phyloP scores from a whole-genome alignment of 148 eudicot species.

The Suaeda aralocaspica region DNA sequence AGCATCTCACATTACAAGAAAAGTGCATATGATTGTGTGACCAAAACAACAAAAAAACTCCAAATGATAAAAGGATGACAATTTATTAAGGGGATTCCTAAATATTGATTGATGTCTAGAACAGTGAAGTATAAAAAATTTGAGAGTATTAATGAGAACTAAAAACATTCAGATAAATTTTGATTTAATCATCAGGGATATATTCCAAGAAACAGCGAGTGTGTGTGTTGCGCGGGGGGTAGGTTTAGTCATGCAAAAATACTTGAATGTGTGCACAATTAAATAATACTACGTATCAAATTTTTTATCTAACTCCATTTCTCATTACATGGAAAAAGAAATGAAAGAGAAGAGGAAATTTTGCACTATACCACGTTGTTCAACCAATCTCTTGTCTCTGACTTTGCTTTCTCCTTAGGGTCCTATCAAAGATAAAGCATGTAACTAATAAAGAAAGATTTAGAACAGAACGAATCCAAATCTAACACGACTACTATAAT shows the following conservation, averaged over 20 bases:
- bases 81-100: too few relatives aligned
- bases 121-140: not conserved
- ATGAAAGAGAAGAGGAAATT: not conserved
- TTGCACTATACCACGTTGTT: conserved; percentile 78
- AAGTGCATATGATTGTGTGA: too few relatives aligned
- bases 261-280: not conserved
- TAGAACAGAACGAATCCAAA: not conserved
- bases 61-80: too few relatives aligned
- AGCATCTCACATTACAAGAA: too few relatives aligned
- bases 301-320: not conserved
- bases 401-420: conserved; percentile 96
- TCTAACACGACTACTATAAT: not conserved
- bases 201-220: not conserved
- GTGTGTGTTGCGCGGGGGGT: too few relatives aligned
- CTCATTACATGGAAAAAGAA: not conserved
- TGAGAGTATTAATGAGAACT: not conserved
- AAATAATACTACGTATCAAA: too few relatives aligned
- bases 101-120: not conserved
- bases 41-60: too few relatives aligned
- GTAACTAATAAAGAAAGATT: conserved; percentile 7
- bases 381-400: conserved; percentile 98
- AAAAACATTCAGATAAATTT: not conserved
- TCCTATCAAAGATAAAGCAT: conserved; percentile 44
- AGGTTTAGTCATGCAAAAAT: too few relatives aligned
- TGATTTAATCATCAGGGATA: not conserved